These are phyloP conservation scores for Drechslerella coelobrocha DNA, from an alignment of 2,329 filamentous ascomycete species.

Conservation along the genomic window DNA sequence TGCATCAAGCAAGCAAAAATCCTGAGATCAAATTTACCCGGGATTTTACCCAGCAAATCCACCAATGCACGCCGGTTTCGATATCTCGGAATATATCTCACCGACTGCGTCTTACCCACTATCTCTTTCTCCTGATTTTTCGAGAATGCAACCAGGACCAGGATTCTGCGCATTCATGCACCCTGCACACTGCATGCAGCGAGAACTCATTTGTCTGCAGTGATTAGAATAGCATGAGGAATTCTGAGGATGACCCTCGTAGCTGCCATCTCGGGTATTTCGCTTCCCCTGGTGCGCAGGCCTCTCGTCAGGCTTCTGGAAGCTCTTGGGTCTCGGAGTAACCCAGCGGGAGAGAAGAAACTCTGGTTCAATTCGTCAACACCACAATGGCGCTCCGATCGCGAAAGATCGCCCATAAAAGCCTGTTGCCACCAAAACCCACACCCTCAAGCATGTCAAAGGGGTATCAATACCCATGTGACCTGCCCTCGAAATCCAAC, in stretches of 20 bases:
- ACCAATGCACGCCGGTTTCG: constrained; percentile 47
- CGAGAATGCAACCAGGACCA: constrained; percentile 5
- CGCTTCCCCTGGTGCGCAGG: constrained; percentile 37
- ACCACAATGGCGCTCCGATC: constrained; percentile 27
- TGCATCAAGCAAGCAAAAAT: constrained; percentile 23
- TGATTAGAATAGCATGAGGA: constrained; percentile 20
- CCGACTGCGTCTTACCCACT: constrained; percentile 26
- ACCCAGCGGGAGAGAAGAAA: neutral
- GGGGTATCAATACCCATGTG: too few species aligned
- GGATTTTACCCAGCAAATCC: constrained; percentile 47
- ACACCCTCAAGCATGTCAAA: too few species aligned
- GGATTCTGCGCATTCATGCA: constrained; percentile 16
- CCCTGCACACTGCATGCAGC: neutral
- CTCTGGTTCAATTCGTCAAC: constrained; percentile 12
- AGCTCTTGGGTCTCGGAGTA: constrained; percentile 10
- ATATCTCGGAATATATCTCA: constrained; percentile 51
- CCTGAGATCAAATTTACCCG: constrained; percentile 35
- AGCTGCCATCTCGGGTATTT: constrained; percentile 51
- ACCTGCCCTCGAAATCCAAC: neutral
- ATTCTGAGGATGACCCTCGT: constrained; percentile 18
- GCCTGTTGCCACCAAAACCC: constrained; percentile 18
- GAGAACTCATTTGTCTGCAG: constrained; percentile 1
- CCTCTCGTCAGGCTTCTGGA: constrained; percentile 40
- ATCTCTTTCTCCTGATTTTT: constrained; percentile 25
- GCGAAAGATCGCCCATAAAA: neutral